Conservation (phyloP, 768 basidiomycete species). For the Lactarius vividus region DNA sequence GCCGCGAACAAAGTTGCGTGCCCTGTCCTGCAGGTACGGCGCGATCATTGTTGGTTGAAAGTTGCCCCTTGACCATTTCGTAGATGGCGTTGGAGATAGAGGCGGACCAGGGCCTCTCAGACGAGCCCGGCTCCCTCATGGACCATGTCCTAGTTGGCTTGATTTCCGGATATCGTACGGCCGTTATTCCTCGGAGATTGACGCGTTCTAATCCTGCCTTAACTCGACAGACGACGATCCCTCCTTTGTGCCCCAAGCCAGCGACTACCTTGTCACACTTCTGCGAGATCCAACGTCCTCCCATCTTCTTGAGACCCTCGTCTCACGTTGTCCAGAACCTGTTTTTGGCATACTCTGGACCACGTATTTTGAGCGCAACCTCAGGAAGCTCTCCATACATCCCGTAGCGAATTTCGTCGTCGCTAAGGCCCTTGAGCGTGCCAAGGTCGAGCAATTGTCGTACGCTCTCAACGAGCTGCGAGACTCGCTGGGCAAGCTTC, state of each 20-base stretch:
- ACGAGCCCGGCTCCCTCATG: conserved; percentile 69
- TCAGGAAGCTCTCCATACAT: conserved; percentile 73
- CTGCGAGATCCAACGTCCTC: conserved; percentile 87
- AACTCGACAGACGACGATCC: conserved; percentile 40
- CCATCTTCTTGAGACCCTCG: conserved; percentile 82
- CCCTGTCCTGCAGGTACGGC: conserved; percentile 65
- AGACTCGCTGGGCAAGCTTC: conserved; percentile 55
- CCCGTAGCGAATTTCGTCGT: conserved; percentile 95
- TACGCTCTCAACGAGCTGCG: conserved; percentile 59
- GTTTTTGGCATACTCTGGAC: conserved; percentile 72
- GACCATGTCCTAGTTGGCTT: conserved; percentile 77
- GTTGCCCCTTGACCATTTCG: conserved; percentile 14
- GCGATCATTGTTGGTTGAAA: background rate
- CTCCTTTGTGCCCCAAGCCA: conserved; percentile 44
- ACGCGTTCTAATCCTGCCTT: background rate
- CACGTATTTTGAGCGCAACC: conserved; percentile 71
- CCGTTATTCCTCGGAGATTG: conserved; percentile 20
- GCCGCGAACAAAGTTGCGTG: conserved; percentile 76
- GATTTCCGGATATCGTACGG: conserved; percentile 60
- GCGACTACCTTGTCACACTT: conserved; percentile 79
- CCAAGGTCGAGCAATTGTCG: conserved; percentile 53
- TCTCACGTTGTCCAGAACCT: conserved; percentile 54
- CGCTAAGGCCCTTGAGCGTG: conserved; percentile 69
- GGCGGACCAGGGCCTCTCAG: conserved; percentile 57
- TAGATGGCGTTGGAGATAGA: conserved; percentile 86